A percentile compares a stretch with the other conserved stretches of the same genome.
These are phyloP conservation scores for Sporothrix pseudoabietina DNA, from an alignment of 2,329 filamentous ascomycete genomes.

Conservation along the genomic window DNA sequence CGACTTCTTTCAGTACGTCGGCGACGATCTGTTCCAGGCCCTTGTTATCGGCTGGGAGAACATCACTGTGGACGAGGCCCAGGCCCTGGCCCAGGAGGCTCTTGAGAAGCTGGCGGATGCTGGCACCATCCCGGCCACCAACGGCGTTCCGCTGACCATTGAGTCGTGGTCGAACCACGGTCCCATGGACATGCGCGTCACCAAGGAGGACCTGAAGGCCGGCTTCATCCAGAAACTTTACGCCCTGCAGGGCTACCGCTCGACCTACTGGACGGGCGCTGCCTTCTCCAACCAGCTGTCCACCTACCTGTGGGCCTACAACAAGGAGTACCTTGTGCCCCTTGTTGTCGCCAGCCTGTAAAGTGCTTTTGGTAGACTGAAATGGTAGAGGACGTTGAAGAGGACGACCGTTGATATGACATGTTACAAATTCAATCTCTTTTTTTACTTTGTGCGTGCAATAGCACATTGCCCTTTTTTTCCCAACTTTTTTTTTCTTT, in stretches of 20 bases:
- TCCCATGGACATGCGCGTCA: slow-evolving; percentile 41
- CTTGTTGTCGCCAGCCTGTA: slow-evolving; percentile 24
- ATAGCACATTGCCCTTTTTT: slow-evolving; percentile 19
- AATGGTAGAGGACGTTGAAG: background rate
- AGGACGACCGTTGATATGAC: background rate
- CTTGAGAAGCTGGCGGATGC: slow-evolving; percentile 36
- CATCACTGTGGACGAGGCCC: slow-evolving; percentile 35
- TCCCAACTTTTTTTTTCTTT: background rate
- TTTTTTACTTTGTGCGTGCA: slow-evolving; percentile 22
- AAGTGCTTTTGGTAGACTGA: background rate
- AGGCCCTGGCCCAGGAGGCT: slow-evolving; percentile 41
- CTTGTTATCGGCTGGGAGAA: slow-evolving; percentile 37
- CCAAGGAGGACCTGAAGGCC: slow-evolving; percentile 38
- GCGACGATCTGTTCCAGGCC: slow-evolving; percentile 38
- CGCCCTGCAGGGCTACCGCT: slow-evolving; percentile 44
- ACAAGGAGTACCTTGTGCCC: slow-evolving; percentile 28
- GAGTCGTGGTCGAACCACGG: slow-evolving; percentile 41
- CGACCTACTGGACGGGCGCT: slow-evolving; percentile 48
- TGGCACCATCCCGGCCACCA: slow-evolving; percentile 35
- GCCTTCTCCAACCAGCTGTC: slow-evolving; percentile 42
- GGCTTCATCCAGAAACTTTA: slow-evolving; percentile 45
- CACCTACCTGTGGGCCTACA: slow-evolving; percentile 42
- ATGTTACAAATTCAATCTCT: slow-evolving; percentile 7
- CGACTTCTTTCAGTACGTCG: slow-evolving; percentile 39
- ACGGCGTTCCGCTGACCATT: slow-evolving; percentile 34